phyloP scores from a whole-genome alignment of 1,284 basidiomycete species.

The Lentinus polychrous region DNA sequence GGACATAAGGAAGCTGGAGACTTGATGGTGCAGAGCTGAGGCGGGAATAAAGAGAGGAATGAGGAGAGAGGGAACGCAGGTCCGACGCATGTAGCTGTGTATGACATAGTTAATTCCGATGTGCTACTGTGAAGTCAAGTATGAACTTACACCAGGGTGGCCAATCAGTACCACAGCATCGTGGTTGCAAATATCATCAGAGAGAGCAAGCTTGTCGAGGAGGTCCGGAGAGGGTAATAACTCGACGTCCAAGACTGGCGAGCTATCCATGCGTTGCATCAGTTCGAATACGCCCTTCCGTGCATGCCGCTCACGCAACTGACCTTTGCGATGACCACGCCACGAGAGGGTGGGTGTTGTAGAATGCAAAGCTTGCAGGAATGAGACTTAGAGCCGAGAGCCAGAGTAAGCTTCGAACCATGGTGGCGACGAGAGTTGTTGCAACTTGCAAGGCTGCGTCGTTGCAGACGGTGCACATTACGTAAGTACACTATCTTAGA shows the following conservation, averaged over 20 bases:
- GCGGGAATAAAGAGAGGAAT: slow-evolving; percentile 39
- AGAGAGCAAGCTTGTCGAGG: slow-evolving; percentile 38
- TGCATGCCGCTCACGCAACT: neutral
- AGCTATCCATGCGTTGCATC: neutral
- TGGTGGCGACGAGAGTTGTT: too few relatives aligned
- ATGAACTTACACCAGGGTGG: slow-evolving; percentile 63
- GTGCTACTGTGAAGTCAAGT: slow-evolving; percentile 1
- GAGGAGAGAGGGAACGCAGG: slow-evolving; percentile 48
- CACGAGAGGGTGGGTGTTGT: slow-evolving; percentile 2
- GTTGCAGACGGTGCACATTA: too few relatives aligned
- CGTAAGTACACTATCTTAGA: too few relatives aligned
- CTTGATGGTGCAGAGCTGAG: slow-evolving; percentile 44
- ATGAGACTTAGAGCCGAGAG: too few relatives aligned
- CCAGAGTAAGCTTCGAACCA: too few relatives aligned
- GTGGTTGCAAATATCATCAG: slow-evolving; percentile 47
- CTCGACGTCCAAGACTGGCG: neutral
- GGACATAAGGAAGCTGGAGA: slow-evolving; percentile 58
- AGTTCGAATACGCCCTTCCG: neutral
- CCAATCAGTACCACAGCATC: slow-evolving; percentile 61
- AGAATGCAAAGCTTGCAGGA: slow-evolving; percentile 1
- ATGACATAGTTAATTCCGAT: neutral
- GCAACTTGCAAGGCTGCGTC: neutral
- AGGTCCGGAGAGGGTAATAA: slow-evolving; percentile 27
- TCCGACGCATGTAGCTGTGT: slow-evolving; percentile 63
- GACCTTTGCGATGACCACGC: slow-evolving; percentile 5